Base-by-base conservation (phyloP, 179 eudicot species). In the Amaranthus tricolor region DNA sequence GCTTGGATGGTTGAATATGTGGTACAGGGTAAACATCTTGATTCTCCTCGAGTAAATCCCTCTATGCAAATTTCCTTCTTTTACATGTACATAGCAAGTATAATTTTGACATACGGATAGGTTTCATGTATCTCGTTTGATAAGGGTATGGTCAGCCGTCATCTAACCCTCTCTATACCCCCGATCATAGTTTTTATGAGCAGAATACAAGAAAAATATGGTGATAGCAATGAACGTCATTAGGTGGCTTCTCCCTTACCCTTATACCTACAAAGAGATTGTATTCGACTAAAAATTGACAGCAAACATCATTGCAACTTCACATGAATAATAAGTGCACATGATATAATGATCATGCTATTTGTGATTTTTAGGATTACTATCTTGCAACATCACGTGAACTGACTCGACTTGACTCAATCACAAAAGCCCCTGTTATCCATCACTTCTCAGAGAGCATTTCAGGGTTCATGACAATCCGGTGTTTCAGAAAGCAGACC, bases 381-480 rank as follows among this genome's bases (percentile, higher is more conserved):
- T 95, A 84, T 79, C 90, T 96, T 13, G 85, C 98, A 24, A 89
- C 98, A 49, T 96, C 99, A 1, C 96, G 98, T 4, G 99, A 96
- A 86, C 67, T 96, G 64, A 96, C 99, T 48, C 89, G 99, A 11
- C 92, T 96, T 5, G 99, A 93, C 82, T 96, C 99, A 2, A 96
- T 96, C 77, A 93, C 98, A 59, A 96, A 96, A 81, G 98, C 99
- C 61, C 99, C 99, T 0, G 87, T 96, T 16, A 93, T 96, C 77
- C 92, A 87, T 74, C 98, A 96, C 78, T 96, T 96, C 86, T 96
- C 99, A 3, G 98, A 93, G 75, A 93, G 94, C 84, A 91, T 96
- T 60, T 83, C 94, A 3, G 99, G 99, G 21, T 90, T 95, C 62
- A 91, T 88, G 97, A 95, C 99, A 7, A 89, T 95, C 51, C 93